Evolutionary conservation across 192 early-diverging fungal genomes (phyloP).

Genomic region (Coemansia sp.): DNA sequence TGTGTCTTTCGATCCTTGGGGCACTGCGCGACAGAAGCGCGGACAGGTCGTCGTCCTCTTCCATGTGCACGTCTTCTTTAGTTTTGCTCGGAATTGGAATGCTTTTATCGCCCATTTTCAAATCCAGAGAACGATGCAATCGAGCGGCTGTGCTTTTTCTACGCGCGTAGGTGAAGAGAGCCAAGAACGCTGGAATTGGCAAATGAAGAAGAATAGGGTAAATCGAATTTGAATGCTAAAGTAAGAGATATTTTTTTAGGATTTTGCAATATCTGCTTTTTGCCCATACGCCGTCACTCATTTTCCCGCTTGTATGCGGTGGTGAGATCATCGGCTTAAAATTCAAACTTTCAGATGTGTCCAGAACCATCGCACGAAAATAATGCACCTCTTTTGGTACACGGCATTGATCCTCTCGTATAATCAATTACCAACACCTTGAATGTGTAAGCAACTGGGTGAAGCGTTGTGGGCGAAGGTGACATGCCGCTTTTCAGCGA

Average conservation of each 20-base stretch:
- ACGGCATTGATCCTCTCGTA: too few species aligned
- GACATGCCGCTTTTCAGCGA: not conserved
- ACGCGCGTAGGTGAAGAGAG: not conserved
- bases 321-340: too few species aligned
- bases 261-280: too few species aligned
- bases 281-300: too few species aligned
- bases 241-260: not conserved
- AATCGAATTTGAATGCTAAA: not conserved
- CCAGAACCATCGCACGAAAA: too few species aligned
- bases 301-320: too few species aligned
- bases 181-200: too few species aligned
- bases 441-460: too few species aligned
- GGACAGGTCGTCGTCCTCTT: constrained; percentile 53
- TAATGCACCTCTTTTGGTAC: too few species aligned
- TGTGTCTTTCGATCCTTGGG: constrained; percentile 52
- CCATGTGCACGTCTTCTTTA: constrained; percentile 32
- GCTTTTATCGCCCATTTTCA: constrained; percentile 27
- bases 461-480: not conserved
- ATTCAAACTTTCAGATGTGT: too few species aligned
- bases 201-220: not conserved
- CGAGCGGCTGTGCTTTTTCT: not conserved
- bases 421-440: too few species aligned
- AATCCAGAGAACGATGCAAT: not conserved
- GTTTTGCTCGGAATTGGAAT: constrained; percentile 41
- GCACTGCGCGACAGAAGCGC: constrained; percentile 52